These are phyloP conservation scores for Rhodotorula sp. DNA, from an alignment of 1,284 basidiomycete species.

Conservation along the genomic window DNA sequence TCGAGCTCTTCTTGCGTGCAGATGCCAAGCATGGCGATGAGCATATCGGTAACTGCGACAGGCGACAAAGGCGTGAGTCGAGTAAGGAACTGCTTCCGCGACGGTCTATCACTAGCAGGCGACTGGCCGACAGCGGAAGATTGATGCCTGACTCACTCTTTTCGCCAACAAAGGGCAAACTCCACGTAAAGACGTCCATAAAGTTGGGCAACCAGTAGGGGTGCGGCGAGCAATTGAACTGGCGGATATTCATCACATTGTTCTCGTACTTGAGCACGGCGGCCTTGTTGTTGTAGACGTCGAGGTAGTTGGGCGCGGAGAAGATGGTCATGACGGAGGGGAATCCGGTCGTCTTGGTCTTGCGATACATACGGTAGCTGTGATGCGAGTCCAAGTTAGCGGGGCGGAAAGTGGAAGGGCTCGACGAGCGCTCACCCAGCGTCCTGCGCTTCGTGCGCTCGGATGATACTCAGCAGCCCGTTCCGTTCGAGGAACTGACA, in stretches of 20 bases:
- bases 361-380: conserved; percentile 94
- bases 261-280: conserved; percentile 95
- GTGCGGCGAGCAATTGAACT: conserved; percentile 93
- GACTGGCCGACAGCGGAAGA: neutral
- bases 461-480: conserved; percentile 88
- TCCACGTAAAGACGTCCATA: conserved; percentile 99
- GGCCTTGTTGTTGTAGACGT: conserved; percentile 95
- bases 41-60: conserved; percentile 82
- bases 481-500: conserved; percentile 93
- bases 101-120: no score
- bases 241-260: conserved; percentile 91
- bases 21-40: conserved; percentile 88
- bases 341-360: conserved; percentile 84
- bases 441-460: conserved; percentile 93
- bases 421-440: conserved; percentile 64
- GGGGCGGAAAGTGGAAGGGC: neutral
- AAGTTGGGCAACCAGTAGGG: conserved; percentile 98
- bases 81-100: neutral
- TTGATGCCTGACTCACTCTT: conserved; percentile 66
- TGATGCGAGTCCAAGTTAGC: conserved; percentile 6
- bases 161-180: conserved; percentile 95
- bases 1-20: conserved; percentile 93
- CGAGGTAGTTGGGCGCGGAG: conserved; percentile 91
- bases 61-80: neutral
- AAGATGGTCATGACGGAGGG: conserved; percentile 97